Base-by-base conservation (phyloP, 1,139 yeast genomes). In the Sugiyamaella neomexicana region DNA sequence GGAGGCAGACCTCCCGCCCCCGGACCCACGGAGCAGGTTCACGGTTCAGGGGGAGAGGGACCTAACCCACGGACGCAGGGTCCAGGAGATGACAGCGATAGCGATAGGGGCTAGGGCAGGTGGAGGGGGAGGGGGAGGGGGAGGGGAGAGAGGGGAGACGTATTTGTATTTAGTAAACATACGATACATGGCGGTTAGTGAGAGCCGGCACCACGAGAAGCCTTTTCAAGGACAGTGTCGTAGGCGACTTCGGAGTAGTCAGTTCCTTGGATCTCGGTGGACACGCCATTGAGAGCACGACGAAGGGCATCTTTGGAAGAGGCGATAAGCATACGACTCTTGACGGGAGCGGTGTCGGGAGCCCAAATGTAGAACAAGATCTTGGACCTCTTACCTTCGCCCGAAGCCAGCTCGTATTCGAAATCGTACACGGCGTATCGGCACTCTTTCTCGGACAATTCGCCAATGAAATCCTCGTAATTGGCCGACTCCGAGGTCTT, bases 251-350 rank as follows among this genome's bases (percentile, higher is more conserved):
- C 99, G 60, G 95, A 85, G 75, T 85, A 91, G 74, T 95, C 99
- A 57, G 99, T 93, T 70, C 98, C 99, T 80, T 95, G 99, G 68
- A 93, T 80, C 70, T 93, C 99, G 65, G 96, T 75, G 56, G 97
- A 79, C 65, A 95, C 83, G 74, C 99, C 99, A 72, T 88, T 91
- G 70, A 93, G 81, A 48, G 99, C 93, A 77, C 96, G 89, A 81
- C 98, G 93, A 71, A 93, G 82, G 53, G 98, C 96, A 68, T 93
- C 99, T 78, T 90, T 91, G 60, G 98, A 91, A 9, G 97, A 84
- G 50, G 99, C 98, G 78, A 90, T 91, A 59, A 91, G 88, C 99
- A 93, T 95, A 86, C 93, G 93, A 67, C 95, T 74, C 67, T 69
- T 87, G 68, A 95, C 84, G 60, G 95, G 89, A 53, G 98, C 97